Evolutionary conservation across 2,329 filamentous ascomycete genomes (phyloP), one percentile per base, ranked within the genome.

Genomic region (Sphaerulina vaccinii): DNA sequence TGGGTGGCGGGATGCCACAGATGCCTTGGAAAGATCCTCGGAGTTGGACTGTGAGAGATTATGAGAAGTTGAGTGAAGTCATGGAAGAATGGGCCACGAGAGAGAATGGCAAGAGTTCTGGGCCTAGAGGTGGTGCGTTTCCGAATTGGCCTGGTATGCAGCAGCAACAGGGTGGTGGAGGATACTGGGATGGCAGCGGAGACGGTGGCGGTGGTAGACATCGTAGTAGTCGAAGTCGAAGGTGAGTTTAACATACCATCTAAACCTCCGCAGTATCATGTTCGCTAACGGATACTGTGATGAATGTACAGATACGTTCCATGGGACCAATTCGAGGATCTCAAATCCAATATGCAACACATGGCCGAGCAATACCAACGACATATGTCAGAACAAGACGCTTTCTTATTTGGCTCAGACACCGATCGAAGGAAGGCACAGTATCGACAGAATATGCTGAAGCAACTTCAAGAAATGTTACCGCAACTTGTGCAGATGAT

Each of bases 31-130:
- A 60, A 21, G 49, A 54, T 35, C 49, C 57, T 19, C 15, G 49
- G 10, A 42, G 54, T 11, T 66, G 63, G 63, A 56, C 56, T 13
- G 43, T 53, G n/a, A 55, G 54, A 24, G 64, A 66, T 44, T 64
- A 52, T 48, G 60, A 66, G 42, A 50, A 61, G 27, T 45, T 66
- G 37, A 57, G 56, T 2, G 54, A 63, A 19, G 53, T 66, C 8
- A 24, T 65, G 46, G 51, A 49, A 9, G 61, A 65, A 51, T 60
- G 53, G 39, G 39, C 50, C n/a, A 48, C 24, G 24, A 36, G 59
- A 36, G 50, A 55, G 52, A 52, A 49, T 43, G 60, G 60, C 5
- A 44, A 50, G 36, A 42, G 29, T 32, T 13, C 10, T 13, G 23
- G 44, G n/a, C 32, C 39, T 29, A 40, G 40, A 37, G 29, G 43